A percentile compares a stretch with the other conserved stretches of the same genome.
phyloP scores from a whole-genome alignment of 2,329 filamentous ascomycete genomes.

The Aspergillus novofumigatus region DNA sequence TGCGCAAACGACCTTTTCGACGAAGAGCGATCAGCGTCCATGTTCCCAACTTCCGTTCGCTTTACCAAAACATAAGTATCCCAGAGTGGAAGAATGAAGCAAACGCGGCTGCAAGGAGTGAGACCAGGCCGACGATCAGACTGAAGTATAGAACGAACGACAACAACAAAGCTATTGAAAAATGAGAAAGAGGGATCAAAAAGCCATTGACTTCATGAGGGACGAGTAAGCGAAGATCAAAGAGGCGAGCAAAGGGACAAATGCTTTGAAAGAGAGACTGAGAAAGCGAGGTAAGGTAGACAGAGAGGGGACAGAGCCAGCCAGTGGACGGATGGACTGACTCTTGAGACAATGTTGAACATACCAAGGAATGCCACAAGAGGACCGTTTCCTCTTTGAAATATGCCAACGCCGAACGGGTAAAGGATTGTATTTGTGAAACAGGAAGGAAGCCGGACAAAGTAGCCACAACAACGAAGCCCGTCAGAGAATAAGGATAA shows the following conservation, averaged over 20 bases:
- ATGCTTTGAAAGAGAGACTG: not conserved
- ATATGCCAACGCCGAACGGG: constrained; percentile 15
- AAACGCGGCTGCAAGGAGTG: constrained; percentile 26
- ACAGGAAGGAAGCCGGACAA: not conserved
- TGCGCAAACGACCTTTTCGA: constrained; percentile 39
- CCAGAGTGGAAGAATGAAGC: constrained; percentile 16
- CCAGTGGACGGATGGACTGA: not conserved
- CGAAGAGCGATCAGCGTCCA: constrained; percentile 27
- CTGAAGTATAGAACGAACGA: constrained; percentile 14
- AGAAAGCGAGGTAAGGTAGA: not conserved
- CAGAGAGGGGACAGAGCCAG: not conserved
- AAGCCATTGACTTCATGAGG: not conserved
- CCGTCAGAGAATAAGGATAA: constrained; percentile 7
- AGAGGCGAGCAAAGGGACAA: constrained; percentile 5
- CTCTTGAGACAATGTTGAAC: constrained; percentile 12
- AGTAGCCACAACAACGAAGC: not conserved
- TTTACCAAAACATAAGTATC: constrained; percentile 7
- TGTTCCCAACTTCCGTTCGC: constrained; percentile 14
- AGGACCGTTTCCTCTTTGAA: constrained; percentile 15
- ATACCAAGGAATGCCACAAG: constrained; percentile 22
- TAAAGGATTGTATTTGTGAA: constrained; percentile 14
- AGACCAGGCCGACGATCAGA: constrained; percentile 22
- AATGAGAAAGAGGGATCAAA: not conserved
- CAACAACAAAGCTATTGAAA: constrained; percentile 14
- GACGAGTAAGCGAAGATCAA: constrained; percentile 9